These are phyloP conservation scores for Globisporangium iwayamae DNA, from an alignment of 352 stramenopile species.

Conservation along the genomic window DNA sequence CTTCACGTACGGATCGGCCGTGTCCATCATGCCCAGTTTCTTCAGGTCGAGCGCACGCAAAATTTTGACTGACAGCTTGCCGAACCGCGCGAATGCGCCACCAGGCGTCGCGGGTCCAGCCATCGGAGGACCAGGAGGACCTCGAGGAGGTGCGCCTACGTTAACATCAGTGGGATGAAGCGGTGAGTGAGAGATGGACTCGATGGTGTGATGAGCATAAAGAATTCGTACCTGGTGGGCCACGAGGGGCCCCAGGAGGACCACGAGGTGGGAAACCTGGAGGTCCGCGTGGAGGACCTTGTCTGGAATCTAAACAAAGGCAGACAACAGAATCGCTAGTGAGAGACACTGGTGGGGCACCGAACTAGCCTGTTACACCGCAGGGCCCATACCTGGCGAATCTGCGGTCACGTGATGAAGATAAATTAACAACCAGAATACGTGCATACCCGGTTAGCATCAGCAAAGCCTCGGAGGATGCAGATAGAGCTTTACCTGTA, in stretches of 20 bases:
- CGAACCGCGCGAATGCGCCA: slow-evolving; percentile 82
- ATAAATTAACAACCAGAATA: background rate
- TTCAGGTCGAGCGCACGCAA: slow-evolving; percentile 91
- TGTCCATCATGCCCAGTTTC: slow-evolving; percentile 91
- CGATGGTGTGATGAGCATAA: background rate
- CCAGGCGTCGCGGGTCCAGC: slow-evolving; percentile 26
- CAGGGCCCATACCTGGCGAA: background rate
- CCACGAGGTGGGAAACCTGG: slow-evolving; percentile 12
- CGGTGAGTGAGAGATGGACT: background rate
- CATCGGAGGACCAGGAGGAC: slow-evolving; percentile 13
- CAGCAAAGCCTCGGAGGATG: background rate
- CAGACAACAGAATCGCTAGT: background rate
- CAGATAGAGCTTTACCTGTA: background rate
- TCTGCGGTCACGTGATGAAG: background rate
- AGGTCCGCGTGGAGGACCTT: slow-evolving; percentile 5
- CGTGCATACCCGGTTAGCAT: background rate
- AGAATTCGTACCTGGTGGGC: slow-evolving; percentile 9
- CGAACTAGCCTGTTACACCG: no score
- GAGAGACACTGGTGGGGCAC: no score
- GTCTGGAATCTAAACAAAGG: background rate
- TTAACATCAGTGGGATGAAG: background rate
- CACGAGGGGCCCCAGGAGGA: slow-evolving; percentile 12
- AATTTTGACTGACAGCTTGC: slow-evolving; percentile 89
- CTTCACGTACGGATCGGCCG: slow-evolving; percentile 92
- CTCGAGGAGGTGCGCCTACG: slow-evolving; percentile 16